Percentiles rank a stretch among this genome's conserved stretches.
phyloP scores from a whole-genome alignment of 495 filamentous ascomycete genomes.

The Neurospora tetrasperma region DNA sequence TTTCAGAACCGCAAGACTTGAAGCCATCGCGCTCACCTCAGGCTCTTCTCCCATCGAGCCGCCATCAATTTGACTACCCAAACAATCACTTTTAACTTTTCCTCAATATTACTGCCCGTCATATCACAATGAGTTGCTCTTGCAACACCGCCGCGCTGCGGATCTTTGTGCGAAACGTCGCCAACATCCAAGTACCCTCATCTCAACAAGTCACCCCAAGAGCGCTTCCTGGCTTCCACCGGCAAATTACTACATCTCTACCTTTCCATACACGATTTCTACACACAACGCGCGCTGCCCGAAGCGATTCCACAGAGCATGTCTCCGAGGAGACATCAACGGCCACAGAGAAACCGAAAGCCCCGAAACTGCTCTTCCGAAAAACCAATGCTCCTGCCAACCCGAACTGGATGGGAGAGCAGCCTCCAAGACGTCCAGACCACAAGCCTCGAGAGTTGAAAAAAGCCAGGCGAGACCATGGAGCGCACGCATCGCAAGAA shows the following conservation, averaged over 20 bases:
- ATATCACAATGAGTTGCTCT: constrained; percentile 34
- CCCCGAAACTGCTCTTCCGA: not conserved
- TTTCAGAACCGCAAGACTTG: not conserved
- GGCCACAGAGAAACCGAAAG: not conserved
- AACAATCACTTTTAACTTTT: not conserved
- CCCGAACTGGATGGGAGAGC: not conserved
- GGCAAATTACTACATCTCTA: not conserved
- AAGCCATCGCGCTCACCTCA: not conserved
- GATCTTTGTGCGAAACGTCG: constrained; percentile 40
- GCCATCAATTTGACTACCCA: not conserved
- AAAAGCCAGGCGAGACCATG: not conserved
- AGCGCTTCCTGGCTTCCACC: not conserved
- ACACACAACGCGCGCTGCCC: not conserved
- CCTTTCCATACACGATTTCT: not conserved
- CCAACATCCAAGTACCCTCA: constrained; percentile 28
- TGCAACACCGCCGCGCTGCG: constrained; percentile 36
- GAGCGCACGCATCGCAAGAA: not conserved
- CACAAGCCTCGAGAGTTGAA: not conserved
- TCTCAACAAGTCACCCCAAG: constrained; percentile 4
- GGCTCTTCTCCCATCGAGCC: not conserved
- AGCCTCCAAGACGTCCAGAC: not conserved
- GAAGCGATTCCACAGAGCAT: not conserved
- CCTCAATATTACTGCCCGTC: not conserved
- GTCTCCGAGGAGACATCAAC: not conserved
- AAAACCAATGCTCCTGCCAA: not conserved